Conservation (phyloP, 2,329 filamentous ascomycete species). For the Pyrenophora graminea region DNA sequence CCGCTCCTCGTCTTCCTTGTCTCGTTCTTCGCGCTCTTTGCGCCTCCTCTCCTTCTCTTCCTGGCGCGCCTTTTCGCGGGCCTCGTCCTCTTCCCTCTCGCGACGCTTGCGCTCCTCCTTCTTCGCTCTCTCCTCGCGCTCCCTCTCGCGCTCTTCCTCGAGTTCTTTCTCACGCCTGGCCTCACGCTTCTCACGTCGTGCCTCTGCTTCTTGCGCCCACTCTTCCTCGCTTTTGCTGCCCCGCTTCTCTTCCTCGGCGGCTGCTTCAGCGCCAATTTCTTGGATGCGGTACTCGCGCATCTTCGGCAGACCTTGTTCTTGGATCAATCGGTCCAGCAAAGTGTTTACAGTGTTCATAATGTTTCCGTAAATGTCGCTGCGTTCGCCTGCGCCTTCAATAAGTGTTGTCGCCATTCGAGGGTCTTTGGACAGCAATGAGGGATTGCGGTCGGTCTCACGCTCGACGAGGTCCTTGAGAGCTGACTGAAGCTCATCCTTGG, state of each 20-base stretch:
- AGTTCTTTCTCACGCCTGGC: slow-evolving; percentile 64
- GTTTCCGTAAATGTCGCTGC: slow-evolving; percentile 74
- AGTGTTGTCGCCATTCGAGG: slow-evolving; percentile 74
- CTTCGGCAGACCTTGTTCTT: slow-evolving; percentile 66
- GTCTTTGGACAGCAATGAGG: slow-evolving; percentile 72
- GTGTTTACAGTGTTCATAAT: slow-evolving; percentile 69
- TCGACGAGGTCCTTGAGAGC: slow-evolving; percentile 72
- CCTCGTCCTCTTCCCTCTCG: slow-evolving; percentile 53
- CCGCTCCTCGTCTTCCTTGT: slow-evolving; percentile 39
- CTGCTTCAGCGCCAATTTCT: slow-evolving; percentile 72
- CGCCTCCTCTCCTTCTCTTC: slow-evolving; percentile 51
- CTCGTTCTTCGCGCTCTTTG: slow-evolving; percentile 38
- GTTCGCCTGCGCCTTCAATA: slow-evolving; percentile 77
- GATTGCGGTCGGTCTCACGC: slow-evolving; percentile 74
- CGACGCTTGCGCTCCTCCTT: slow-evolving; percentile 59
- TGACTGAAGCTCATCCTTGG: slow-evolving; percentile 68
- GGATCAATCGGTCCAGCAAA: slow-evolving; percentile 67
- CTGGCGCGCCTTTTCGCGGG: slow-evolving; percentile 52
- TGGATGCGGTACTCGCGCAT: slow-evolving; percentile 69
- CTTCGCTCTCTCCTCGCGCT: slow-evolving; percentile 59
- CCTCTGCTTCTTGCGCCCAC: slow-evolving; percentile 69
- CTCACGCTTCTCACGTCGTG: slow-evolving; percentile 64
- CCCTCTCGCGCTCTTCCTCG: slow-evolving; percentile 62
- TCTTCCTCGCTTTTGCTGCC: slow-evolving; percentile 75
- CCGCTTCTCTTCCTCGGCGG: slow-evolving; percentile 65